Conservation (phyloP, 2,329 filamentous ascomycete genomes). For the Exserohilum rostratum region DNA sequence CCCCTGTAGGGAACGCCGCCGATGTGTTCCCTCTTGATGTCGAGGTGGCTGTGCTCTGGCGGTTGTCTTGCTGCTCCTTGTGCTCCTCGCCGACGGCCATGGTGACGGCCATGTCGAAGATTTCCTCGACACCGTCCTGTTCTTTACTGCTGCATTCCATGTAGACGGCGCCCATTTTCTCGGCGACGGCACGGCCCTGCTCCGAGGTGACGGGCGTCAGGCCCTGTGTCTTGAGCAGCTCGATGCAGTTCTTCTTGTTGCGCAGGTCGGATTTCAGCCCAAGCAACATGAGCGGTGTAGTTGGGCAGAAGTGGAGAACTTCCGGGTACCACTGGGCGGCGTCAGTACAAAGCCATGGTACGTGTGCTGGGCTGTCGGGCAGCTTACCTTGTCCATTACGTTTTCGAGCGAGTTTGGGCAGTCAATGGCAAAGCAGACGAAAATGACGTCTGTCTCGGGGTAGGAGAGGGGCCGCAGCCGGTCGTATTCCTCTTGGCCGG, state of each 20-base stretch:
- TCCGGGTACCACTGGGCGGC: slow-evolving; percentile 92
- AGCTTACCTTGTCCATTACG: slow-evolving; percentile 92
- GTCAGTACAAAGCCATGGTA: slow-evolving; percentile 32
- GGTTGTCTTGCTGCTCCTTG: slow-evolving; percentile 36
- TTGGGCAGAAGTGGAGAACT: slow-evolving; percentile 98
- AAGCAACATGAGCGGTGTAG: slow-evolving; percentile 92
- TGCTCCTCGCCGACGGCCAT: slow-evolving; percentile 79
- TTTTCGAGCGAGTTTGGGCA: slow-evolving; percentile 98
- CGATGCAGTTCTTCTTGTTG: slow-evolving; percentile 94
- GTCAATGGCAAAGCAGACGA: slow-evolving; percentile 99
- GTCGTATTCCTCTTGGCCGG: slow-evolving; percentile 98
- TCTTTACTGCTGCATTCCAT: slow-evolving; percentile 99
- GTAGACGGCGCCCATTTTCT: slow-evolving; percentile 93
- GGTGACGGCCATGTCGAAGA: slow-evolving; percentile 90
- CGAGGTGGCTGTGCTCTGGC: slow-evolving; percentile 13
- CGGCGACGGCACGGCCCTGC: slow-evolving; percentile 84
- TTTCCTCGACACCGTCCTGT: slow-evolving; percentile 93
- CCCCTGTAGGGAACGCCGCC: slow-evolving; percentile 32
- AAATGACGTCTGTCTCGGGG: slow-evolving; percentile 95
- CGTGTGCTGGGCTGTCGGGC: neutral
- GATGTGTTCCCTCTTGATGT: slow-evolving; percentile 24
- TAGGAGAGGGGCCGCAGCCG: slow-evolving; percentile 93
- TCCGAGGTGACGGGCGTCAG: slow-evolving; percentile 92
- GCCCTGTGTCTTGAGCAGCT: slow-evolving; percentile 97
- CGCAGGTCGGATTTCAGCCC: slow-evolving; percentile 97